Percentiles rank a stretch among this genome's conserved stretches.
Evolutionary conservation across 2,329 filamentous ascomycete genomes (phyloP).

Genomic region (Neonectria punicea): DNA sequence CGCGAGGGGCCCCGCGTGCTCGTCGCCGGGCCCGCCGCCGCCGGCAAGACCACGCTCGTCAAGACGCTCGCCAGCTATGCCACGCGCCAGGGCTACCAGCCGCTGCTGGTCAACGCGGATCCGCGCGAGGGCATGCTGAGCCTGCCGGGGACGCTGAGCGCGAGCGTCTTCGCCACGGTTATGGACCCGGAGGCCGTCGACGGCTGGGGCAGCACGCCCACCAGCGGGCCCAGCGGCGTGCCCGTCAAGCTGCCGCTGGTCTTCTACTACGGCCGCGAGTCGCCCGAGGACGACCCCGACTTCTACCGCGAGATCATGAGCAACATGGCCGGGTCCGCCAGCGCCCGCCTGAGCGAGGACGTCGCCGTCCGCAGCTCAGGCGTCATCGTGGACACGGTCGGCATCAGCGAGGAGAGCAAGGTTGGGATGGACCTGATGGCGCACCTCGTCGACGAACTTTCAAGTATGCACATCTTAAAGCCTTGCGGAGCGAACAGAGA

Average conservation of each 20-base stretch:
- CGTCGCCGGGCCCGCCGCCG: slow-evolving; percentile 79
- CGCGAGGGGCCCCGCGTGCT: slow-evolving; percentile 81
- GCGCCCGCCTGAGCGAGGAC: slow-evolving; percentile 81
- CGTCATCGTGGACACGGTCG: slow-evolving; percentile 86
- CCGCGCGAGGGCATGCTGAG: slow-evolving; percentile 82
- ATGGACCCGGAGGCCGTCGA: slow-evolving; percentile 84
- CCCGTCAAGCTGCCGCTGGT: slow-evolving; percentile 93
- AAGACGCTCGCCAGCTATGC: slow-evolving; percentile 85
- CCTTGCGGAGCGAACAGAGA: neutral
- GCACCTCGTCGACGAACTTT: slow-evolving; percentile 74
- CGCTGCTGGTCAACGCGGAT: slow-evolving; percentile 86
- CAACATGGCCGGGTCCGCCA: slow-evolving; percentile 81
- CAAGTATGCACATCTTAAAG: slow-evolving; percentile 47
- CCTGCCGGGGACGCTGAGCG: slow-evolving; percentile 83
- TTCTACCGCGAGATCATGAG: slow-evolving; percentile 81
- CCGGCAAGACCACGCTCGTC: slow-evolving; percentile 85
- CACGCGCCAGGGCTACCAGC: slow-evolving; percentile 77
- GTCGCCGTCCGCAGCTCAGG: slow-evolving; percentile 76
- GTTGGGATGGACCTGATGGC: slow-evolving; percentile 79
- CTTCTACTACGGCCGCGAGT: slow-evolving; percentile 84
- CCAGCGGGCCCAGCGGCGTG: slow-evolving; percentile 86
- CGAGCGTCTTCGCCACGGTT: slow-evolving; percentile 86
- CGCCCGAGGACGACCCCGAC: slow-evolving; percentile 75
- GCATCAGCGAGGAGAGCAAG: slow-evolving; percentile 72
- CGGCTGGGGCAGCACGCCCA: slow-evolving; percentile 90